phyloP scores from a whole-genome alignment of 371 early-diverging fungal species.

The Capillidium rhysosporum region DNA sequence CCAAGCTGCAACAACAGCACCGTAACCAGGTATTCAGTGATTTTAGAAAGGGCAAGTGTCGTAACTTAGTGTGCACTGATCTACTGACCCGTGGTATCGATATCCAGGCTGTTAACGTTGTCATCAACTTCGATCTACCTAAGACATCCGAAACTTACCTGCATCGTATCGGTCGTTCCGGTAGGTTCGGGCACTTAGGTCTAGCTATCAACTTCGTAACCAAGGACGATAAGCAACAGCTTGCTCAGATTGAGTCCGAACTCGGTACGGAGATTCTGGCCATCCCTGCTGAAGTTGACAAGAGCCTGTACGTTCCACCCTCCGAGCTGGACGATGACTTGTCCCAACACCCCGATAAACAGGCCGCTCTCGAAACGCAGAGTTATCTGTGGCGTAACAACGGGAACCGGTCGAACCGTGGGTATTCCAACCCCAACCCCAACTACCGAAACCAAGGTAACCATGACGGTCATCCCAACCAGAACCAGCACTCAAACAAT shows the following conservation, averaged over 20 bases:
- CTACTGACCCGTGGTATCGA: conserved; percentile 98
- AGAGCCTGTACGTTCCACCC: conserved; percentile 67
- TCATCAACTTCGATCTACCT: conserved; percentile 99
- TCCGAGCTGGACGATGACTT: conserved; percentile 28
- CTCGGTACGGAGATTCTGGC: conserved; percentile 92
- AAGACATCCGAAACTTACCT: conserved; percentile 97
- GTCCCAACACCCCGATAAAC: conserved; percentile 20
- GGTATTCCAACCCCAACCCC: too few relatives aligned
- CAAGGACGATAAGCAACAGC: conserved; percentile 85
- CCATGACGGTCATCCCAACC: too few relatives aligned
- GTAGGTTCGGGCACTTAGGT: conserved; percentile 96
- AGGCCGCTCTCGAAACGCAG: conserved; percentile 23
- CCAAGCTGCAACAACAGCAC: conserved; percentile 92
- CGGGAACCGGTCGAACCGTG: too few relatives aligned
- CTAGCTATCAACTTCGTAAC: conserved; percentile 95
- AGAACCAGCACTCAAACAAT: too few relatives aligned
- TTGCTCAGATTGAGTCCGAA: conserved; percentile 92
- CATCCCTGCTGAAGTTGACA: conserved; percentile 89
- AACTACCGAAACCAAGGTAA: too few relatives aligned
- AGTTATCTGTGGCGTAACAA: conserved; percentile 2
- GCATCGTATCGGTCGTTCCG: conserved; percentile 96
- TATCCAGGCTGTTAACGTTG: conserved; percentile 97
- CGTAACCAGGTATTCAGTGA: conserved; percentile 98
- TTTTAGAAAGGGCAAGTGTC: conserved; percentile 89
- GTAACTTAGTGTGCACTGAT: conserved; percentile 94